phyloP scores from a whole-genome alignment of 768 basidiomycete genomes.

The Hygrocybe coccinea region DNA sequence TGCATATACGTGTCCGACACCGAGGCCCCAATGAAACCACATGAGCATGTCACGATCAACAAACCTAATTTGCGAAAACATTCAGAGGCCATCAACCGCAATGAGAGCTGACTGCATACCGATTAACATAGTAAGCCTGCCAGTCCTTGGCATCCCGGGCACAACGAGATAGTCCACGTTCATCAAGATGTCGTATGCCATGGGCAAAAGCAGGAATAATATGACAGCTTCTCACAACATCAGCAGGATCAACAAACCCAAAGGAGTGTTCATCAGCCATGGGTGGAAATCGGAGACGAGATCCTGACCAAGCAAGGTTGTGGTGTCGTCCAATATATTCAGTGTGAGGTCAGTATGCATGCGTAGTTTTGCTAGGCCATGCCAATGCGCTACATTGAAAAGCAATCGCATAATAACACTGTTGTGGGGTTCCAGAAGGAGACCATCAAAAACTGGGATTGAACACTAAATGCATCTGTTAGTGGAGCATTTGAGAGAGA shows the following conservation, averaged over 20 bases:
- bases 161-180: constrained; percentile 17
- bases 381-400: constrained; percentile 1
- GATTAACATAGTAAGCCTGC: constrained; percentile 33
- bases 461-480: neutral
- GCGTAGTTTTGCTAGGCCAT: constrained; percentile 19
- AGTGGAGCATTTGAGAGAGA: neutral
- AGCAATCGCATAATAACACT: constrained; percentile 13
- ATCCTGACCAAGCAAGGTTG: no score
- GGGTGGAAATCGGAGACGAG: constrained; percentile 24
- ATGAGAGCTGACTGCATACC: constrained; percentile 22
- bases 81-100: neutral
- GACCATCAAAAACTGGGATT: constrained; percentile 22
- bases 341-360: constrained; percentile 16
- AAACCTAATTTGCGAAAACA: constrained; percentile 23
- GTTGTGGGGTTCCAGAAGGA: constrained; percentile 23
- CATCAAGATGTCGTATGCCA: constrained; percentile 10
- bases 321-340: constrained; percentile 13
- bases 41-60: constrained; percentile 38
- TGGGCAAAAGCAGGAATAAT: constrained; percentile 30
- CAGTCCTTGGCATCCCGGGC: constrained; percentile 16
- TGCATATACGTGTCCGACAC: constrained; percentile 23
- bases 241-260: constrained; percentile 32
- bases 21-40: constrained; percentile 25
- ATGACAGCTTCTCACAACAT: constrained; percentile 31
- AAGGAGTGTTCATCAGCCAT: constrained; percentile 23